Percentiles rank a stretch among this genome's conserved stretches.
Conservation (phyloP, 768 basidiomycete genomes). For the Nevesoporus exiguus region DNA sequence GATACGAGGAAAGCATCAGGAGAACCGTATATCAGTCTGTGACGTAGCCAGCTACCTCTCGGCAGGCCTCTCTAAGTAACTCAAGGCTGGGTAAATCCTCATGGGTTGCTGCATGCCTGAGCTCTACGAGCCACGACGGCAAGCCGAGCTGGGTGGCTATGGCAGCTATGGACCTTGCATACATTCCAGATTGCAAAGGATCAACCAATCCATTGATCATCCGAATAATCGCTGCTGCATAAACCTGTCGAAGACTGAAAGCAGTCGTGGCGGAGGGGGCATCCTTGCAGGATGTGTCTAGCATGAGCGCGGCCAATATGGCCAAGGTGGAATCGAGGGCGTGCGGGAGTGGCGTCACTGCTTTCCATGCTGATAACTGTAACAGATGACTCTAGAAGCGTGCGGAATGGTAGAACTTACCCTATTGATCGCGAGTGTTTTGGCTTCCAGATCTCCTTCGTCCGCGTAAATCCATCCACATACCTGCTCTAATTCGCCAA, state of each 20-base stretch:
- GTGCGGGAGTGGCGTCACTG: slow-evolving; percentile 72
- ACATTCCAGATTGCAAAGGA: slow-evolving; percentile 84
- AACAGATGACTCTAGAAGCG: slow-evolving; percentile 10
- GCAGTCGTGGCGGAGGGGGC: slow-evolving; percentile 27
- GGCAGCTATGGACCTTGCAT: slow-evolving; percentile 85
- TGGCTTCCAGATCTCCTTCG: slow-evolving; percentile 55
- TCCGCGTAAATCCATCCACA: slow-evolving; percentile 74
- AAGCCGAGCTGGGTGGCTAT: slow-evolving; percentile 85
- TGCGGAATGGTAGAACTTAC: slow-evolving; percentile 39
- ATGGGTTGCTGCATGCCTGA: slow-evolving; percentile 94
- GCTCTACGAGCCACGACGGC: slow-evolving; percentile 85
- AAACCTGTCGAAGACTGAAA: slow-evolving; percentile 68
- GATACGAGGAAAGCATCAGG: slow-evolving; percentile 8
- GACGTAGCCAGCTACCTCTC: slow-evolving; percentile 47
- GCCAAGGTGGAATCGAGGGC: slow-evolving; percentile 72
- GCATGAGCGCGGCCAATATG: slow-evolving; percentile 54
- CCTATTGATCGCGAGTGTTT: slow-evolving; percentile 56
- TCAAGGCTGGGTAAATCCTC: slow-evolving; percentile 88
- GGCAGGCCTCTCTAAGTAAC: slow-evolving; percentile 70
- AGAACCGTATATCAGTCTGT: not conserved
- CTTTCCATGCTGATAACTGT: slow-evolving; percentile 78
- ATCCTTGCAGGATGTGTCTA: slow-evolving; percentile 41
- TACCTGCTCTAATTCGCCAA: slow-evolving; percentile 69
- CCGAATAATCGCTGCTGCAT: slow-evolving; percentile 77
- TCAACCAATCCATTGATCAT: slow-evolving; percentile 96